Conservation (phyloP, 106 monocot genomes). For the Platanthera zijinensis region DNA sequence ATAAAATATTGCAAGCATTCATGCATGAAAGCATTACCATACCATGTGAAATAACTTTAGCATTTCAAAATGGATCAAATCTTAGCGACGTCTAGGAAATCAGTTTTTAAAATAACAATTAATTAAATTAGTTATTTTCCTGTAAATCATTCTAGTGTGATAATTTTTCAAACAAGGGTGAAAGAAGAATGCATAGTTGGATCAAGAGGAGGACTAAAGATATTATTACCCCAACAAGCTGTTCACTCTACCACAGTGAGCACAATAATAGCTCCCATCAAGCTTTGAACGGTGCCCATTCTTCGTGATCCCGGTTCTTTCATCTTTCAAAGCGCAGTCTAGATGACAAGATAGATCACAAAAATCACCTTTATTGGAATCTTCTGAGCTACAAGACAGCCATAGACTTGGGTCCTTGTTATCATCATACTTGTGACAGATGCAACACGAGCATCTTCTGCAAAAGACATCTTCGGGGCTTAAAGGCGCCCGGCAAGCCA, state of each 20-base stretch:
- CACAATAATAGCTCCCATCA: slow-evolving; percentile 49
- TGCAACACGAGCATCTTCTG: slow-evolving; percentile 62
- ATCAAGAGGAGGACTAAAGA: neutral
- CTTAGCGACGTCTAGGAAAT: no score
- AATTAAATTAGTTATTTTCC: no score
- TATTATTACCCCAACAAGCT: slow-evolving; percentile 55
- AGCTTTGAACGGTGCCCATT: slow-evolving; percentile 15
- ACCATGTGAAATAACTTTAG: neutral
- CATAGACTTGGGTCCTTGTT: slow-evolving; percentile 82
- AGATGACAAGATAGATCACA: slow-evolving; percentile 61
- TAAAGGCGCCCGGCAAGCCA: slow-evolving; percentile 50
- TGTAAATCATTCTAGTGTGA: no score
- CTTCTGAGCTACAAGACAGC: slow-evolving; percentile 55
- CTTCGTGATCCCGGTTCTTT: slow-evolving; percentile 34
- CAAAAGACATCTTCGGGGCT: slow-evolving; percentile 37
- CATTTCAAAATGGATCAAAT: neutral
- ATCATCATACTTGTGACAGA: slow-evolving; percentile 65
- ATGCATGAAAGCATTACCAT: neutral
- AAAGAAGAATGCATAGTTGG: neutral
- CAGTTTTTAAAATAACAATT: no score
- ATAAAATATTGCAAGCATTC: neutral
- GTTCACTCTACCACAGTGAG: slow-evolving; percentile 44
- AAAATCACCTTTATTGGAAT: slow-evolving; percentile 14
- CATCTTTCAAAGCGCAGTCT: slow-evolving; percentile 44
- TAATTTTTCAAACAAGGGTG: no score